phyloP scores from a whole-genome alignment of 2,329 filamentous ascomycete genomes.

The Zalaria obscura region DNA sequence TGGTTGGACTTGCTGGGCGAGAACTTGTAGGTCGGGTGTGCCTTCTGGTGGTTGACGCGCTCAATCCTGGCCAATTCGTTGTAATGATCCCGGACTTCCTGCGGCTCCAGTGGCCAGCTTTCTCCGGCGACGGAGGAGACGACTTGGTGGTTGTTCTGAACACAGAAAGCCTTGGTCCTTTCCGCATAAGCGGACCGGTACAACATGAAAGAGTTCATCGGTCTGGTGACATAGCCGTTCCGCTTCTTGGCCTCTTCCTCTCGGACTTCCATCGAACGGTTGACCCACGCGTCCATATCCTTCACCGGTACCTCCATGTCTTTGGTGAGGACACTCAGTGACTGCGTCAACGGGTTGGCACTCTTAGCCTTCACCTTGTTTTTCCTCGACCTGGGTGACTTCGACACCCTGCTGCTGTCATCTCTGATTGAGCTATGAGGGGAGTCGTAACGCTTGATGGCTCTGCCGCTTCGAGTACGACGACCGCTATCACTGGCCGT shows the following conservation, averaged over 20 bases:
- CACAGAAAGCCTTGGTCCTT: conserved; percentile 65
- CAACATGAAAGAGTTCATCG: conserved; percentile 97
- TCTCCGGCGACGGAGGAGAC: conserved; percentile 77
- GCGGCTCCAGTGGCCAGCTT: conserved; percentile 72
- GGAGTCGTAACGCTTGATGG: conserved; percentile 17
- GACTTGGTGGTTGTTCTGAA: conserved; percentile 84
- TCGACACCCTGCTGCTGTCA: conserved; percentile 15
- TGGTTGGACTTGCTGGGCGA: conserved; percentile 57
- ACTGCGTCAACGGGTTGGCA: conserved; percentile 43
- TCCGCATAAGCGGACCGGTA: conserved; percentile 90
- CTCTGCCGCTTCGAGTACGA: conserved; percentile 25
- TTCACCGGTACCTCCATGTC: conserved; percentile 49
- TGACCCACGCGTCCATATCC: conserved; percentile 71
- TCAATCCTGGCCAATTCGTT: conserved; percentile 68
- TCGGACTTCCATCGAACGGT: conserved; percentile 53
- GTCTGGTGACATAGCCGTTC: conserved; percentile 71
- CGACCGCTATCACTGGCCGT: conserved; percentile 24
- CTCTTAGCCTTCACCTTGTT: conserved; percentile 30
- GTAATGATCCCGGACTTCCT: conserved; percentile 60
- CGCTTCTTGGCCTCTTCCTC: conserved; percentile 53
- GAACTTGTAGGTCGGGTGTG: conserved; percentile 90
- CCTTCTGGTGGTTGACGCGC: conserved; percentile 67
- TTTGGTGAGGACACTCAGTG: conserved; percentile 57
- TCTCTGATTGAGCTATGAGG: conserved; percentile 15
- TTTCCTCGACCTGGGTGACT: conserved; percentile 26